Base-by-base conservation (phyloP, 116 monocot genomes). In the Phalaenopsis hybrid region DNA sequence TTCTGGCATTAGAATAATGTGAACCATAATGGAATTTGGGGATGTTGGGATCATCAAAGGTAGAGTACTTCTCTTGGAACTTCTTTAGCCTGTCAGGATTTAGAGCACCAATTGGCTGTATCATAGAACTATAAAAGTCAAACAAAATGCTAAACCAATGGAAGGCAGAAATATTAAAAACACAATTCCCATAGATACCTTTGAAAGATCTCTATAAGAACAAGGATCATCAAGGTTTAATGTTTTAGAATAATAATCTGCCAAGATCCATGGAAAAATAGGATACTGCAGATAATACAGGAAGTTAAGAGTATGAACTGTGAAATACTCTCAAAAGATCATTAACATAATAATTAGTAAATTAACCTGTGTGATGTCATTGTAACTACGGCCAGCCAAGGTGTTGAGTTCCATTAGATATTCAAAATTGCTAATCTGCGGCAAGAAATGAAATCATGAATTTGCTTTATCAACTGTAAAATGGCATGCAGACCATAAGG, bases 381-480 rank as follows among this genome's bases (percentile, higher is more conserved):
- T 98, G 88, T 98, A 98, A 90, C 95, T 98, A 49, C 98, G 91
- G 17, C 98, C 98, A 83, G 98, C 90, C 17, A 98, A 86, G 65
- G 93, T 95, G 69, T 95, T 98, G 12, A 98, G 92, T 82, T 94
- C 95, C 98, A 98, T 98, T 37, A 98, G 81, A 89, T 98, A 98
- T 79, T 98, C 95, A 92, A 98, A 98, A 86, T 98, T 98, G 87
- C 92, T 98, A 79, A 98, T 93, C 98, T 98, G 92, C 78, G 86
- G 23, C 34, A 12, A 83, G 18, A 72, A 86, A 52, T 76, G 58
- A 75, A 70, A 44, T 28, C 49, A 79, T 31, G 52, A 37, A 83
- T 16, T 78, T 74, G 15, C 3, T 55, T 44, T 45, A 5, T 25
- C n/a, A 41, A 23, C 44, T 49, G 55, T 18, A 5, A 72, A 75